A percentile compares a stretch with the other conserved stretches of the same genome.
Evolutionary conservation across 2,329 filamentous ascomycete species (phyloP).

Genomic region (Clonostachys solani): DNA sequence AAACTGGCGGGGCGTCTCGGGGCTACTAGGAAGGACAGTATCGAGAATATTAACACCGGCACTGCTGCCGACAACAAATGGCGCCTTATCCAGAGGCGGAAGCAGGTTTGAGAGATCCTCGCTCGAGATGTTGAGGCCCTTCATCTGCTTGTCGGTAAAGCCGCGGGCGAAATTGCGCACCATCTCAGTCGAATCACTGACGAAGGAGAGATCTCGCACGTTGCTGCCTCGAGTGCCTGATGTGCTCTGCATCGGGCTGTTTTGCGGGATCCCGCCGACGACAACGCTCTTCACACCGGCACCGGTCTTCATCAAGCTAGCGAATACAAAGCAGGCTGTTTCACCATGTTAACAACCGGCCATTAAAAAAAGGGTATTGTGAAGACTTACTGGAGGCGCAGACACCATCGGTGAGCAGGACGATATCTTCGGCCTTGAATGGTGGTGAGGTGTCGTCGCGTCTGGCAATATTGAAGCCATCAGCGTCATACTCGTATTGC

Average conservation of each 20-base stretch:
- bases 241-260: conserved; percentile 48
- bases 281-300: conserved; percentile 51
- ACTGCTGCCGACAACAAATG: neutral
- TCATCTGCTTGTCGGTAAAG: neutral
- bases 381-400: conserved; percentile 41
- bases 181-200: conserved; percentile 4
- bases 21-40: conserved; percentile 20
- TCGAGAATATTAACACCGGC: conserved; percentile 28
- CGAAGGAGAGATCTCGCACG: conserved; percentile 17
- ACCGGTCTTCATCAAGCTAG: conserved; percentile 45
- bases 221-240: conserved; percentile 53
- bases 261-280: conserved; percentile 50
- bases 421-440: conserved; percentile 32
- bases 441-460: neutral
- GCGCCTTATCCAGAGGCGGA: conserved; percentile 10
- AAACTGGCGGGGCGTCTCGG: neutral
- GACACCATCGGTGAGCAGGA: conserved; percentile 46
- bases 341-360: no score
- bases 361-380: no score
- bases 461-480: conserved; percentile 30
- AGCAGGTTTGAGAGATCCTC: neutral
- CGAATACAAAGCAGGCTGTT: conserved; percentile 49
- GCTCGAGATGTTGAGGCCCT: neutral
- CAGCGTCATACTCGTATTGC: conserved; percentile 23
- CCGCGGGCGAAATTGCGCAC: neutral